Conservation (phyloP, 192 early-diverging fungal genomes). For the Chytriomyces sp. region DNA sequence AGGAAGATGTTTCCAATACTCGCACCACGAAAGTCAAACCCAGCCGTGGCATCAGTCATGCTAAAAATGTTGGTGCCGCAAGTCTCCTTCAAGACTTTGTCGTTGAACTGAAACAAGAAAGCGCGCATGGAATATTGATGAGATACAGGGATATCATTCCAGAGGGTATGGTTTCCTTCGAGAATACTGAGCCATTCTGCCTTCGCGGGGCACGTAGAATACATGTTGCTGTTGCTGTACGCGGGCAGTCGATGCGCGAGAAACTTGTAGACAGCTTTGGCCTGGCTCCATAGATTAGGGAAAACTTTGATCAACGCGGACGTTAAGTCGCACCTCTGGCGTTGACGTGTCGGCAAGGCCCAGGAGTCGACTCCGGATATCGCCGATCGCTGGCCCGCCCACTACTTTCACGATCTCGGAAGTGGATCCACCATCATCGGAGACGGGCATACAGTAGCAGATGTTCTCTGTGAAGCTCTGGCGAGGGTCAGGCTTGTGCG, state of each 20-base stretch:
- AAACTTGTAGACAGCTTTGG: conserved; percentile 66
- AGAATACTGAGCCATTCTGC: conserved; percentile 73
- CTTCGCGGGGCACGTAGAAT: conserved; percentile 49
- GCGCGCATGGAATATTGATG: conserved; percentile 70
- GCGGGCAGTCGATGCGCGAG: conserved; percentile 69
- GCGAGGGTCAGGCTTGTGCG: background rate
- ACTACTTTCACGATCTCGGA: conserved; percentile 70
- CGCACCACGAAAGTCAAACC: conserved; percentile 73
- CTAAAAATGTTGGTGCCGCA: conserved; percentile 33
- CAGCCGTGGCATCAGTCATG: conserved; percentile 1
- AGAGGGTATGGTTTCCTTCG: conserved; percentile 66
- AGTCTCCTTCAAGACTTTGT: conserved; percentile 61
- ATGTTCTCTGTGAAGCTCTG: conserved; percentile 61
- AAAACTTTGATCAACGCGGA: background rate
- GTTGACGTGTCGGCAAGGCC: conserved; percentile 65
- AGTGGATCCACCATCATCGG: conserved; percentile 65
- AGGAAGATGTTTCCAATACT: conserved; percentile 80
- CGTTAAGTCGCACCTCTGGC: conserved; percentile 40
- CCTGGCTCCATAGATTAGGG: conserved; percentile 39
- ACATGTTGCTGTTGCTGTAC: conserved; percentile 41
- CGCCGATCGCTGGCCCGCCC: conserved; percentile 77
- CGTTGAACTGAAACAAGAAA: conserved; percentile 70
- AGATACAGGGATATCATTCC: conserved; percentile 51
- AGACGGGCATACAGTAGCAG: conserved; percentile 71
- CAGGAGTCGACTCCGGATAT: conserved; percentile 67